Evolutionary conservation across 176 grass and related monocot genomes (phyloP).

Genomic region (Eremochloa ophiuroides): DNA sequence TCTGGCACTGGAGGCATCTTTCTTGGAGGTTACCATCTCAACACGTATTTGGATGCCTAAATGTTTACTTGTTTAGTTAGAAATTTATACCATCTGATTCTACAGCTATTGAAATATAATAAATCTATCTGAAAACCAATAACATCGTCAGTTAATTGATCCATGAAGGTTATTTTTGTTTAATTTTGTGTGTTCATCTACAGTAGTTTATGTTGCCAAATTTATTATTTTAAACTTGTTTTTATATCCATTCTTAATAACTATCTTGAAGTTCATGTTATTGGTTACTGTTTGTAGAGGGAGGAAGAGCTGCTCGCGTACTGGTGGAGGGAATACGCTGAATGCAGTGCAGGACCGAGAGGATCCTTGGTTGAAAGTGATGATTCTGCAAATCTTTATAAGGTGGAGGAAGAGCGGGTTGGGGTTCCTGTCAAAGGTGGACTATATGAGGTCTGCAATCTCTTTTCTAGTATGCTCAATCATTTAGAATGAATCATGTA

Average conservation of each 20-base stretch:
- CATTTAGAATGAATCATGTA: not conserved
- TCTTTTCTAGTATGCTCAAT: not conserved
- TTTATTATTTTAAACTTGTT: not conserved
- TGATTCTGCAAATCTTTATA: constrained; percentile 53
- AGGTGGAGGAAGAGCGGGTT: constrained; percentile 83
- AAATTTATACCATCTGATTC: not conserved
- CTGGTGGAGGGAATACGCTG: constrained; percentile 97
- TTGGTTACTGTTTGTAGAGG: constrained; percentile 51
- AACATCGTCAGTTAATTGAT: not conserved
- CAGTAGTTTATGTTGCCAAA: not conserved
- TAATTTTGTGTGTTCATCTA: not conserved
- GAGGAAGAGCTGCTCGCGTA: constrained; percentile 82
- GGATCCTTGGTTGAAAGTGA: constrained; percentile 31
- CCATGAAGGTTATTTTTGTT: not conserved
- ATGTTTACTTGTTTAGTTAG: not conserved
- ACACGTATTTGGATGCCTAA: not conserved
- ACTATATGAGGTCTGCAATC: constrained; percentile 78
- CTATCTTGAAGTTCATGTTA: not conserved
- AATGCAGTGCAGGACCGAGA: constrained; percentile 86
- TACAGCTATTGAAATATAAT: not conserved
- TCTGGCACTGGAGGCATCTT: constrained; percentile 86
- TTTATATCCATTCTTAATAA: not conserved
- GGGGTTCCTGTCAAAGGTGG: constrained; percentile 97
- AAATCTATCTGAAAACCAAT: not conserved
- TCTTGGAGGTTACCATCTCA: constrained; percentile 62